phyloP scores from a whole-genome alignment of 345 rosid genomes.

The Pugionium dolabratum region DNA sequence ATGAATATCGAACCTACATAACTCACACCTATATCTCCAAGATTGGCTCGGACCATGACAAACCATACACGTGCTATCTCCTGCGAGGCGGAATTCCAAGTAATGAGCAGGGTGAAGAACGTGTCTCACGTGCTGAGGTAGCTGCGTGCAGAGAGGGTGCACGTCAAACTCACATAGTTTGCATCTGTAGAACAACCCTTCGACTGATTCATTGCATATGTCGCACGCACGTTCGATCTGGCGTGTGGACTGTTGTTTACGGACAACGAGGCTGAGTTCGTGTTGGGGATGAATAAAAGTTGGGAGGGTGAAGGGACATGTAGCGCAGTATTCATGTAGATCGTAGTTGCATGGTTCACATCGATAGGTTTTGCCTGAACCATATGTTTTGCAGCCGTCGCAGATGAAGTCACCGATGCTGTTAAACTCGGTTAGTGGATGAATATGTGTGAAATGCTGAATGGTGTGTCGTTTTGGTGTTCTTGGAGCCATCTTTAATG shows the following conservation, averaged over 20 bases:
- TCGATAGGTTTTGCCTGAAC: conserved; percentile 36
- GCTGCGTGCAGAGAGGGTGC: conserved; percentile 45
- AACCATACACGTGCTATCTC: conserved; percentile 37
- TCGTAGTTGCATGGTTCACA: conserved; percentile 43
- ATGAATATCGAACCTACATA: conserved; percentile 45
- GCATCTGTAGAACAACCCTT: conserved; percentile 47
- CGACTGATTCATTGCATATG: conserved; percentile 40
- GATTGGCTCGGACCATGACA: conserved; percentile 37
- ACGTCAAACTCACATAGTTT: conserved; percentile 44
- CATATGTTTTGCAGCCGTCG: conserved; percentile 44
- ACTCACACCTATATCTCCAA: conserved; percentile 48
- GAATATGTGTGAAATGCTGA: conserved; percentile 43
- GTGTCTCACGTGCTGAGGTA: conserved; percentile 38
- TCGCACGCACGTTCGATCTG: conserved; percentile 36
- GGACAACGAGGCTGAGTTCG: conserved; percentile 33
- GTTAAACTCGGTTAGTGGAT: conserved; percentile 36
- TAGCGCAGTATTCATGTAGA: conserved; percentile 49
- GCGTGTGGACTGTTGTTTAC: conserved; percentile 31
- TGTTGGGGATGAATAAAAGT: conserved; percentile 44
- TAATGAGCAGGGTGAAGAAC: conserved; percentile 42
- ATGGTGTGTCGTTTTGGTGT: conserved; percentile 28
- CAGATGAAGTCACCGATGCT: conserved; percentile 37
- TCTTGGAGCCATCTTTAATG: conserved; percentile 30
- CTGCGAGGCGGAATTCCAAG: conserved; percentile 33
- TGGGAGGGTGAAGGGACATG: conserved; percentile 39